Evolutionary conservation across 2,329 filamentous ascomycete species (phyloP).

Genomic region (Coniosporium tulheliwenetii): DNA sequence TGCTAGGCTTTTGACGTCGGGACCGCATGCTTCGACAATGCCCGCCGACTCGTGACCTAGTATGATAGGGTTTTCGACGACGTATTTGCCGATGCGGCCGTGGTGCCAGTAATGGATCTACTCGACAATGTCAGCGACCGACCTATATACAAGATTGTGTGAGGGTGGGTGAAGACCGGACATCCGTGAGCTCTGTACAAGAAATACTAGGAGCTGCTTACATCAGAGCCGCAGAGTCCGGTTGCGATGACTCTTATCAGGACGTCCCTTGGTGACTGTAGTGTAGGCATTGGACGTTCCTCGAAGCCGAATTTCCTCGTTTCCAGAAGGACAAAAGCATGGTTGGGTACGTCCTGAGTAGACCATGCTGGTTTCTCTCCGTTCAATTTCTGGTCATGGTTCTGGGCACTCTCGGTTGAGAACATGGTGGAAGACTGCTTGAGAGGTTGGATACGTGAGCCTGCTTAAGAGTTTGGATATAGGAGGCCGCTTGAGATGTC

Average conservation of each 20-base stretch:
- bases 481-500: no score
- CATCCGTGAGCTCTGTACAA: neutral
- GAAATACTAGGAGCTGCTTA: conserved; percentile 3
- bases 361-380: no score
- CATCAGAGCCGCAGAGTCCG: conserved; percentile 7
- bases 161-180: no score
- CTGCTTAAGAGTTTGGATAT: no score
- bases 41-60: conserved; percentile 15
- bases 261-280: conserved; percentile 2
- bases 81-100: conserved; percentile 10
- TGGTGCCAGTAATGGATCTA: conserved; percentile 11
- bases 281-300: conserved; percentile 1
- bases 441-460: no score
- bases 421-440: no score
- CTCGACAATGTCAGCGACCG: neutral
- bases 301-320: conserved; percentile 3
- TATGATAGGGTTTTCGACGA: conserved; percentile 11
- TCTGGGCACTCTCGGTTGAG: no score
- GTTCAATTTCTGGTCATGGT: no score
- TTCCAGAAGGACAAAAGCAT: conserved; percentile 2
- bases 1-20: conserved; percentile 10
- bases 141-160: neutral
- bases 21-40: conserved; percentile 9
- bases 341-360: conserved; percentile 1
- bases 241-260: conserved; percentile 3